Conservation (phyloP, 495 filamentous ascomycete species). For the Hypoxylon lienhwacheense region DNA sequence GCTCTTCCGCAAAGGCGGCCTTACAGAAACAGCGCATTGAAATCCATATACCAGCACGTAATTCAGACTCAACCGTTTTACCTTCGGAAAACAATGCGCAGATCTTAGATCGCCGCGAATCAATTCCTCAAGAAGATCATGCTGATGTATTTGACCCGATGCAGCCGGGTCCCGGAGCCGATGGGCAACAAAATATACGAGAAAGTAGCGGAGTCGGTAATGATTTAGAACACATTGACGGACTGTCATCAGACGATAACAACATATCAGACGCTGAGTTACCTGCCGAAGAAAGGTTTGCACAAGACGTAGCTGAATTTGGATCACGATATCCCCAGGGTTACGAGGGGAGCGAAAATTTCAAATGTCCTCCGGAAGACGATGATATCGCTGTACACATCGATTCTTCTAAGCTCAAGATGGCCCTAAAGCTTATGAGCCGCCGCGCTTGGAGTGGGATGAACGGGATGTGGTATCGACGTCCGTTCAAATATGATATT, state of each 20-base stretch:
- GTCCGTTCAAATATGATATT: slow-evolving; percentile 10
- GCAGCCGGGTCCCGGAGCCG: background rate
- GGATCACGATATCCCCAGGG: slow-evolving; percentile 12
- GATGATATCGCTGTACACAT: slow-evolving; percentile 23
- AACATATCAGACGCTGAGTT: background rate
- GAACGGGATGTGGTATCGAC: slow-evolving; percentile 9
- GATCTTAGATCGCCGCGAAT: background rate
- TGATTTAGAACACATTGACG: slow-evolving; percentile 1
- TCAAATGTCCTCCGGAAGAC: slow-evolving; percentile 22
- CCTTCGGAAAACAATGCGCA: background rate
- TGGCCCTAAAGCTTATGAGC: slow-evolving; percentile 19
- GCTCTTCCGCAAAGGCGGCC: background rate
- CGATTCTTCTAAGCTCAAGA: slow-evolving; percentile 7
- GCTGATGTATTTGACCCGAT: background rate
- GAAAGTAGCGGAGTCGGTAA: background rate
- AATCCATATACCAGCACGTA: background rate
- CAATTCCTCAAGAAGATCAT: background rate
- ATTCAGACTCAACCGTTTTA: background rate
- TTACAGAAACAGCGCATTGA: background rate
- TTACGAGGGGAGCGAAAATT: slow-evolving; percentile 3
- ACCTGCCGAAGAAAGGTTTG: slow-evolving; percentile 22
- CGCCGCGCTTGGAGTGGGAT: slow-evolving; percentile 22
- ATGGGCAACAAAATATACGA: background rate
- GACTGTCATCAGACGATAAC: slow-evolving; percentile 8
- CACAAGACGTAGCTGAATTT: slow-evolving; percentile 27